Percentiles rank a stretch among this genome's conserved stretches.
These are phyloP conservation scores for Erysimum pusillum DNA, from an alignment of 441 rosid genomes.

Conservation along the genomic window DNA sequence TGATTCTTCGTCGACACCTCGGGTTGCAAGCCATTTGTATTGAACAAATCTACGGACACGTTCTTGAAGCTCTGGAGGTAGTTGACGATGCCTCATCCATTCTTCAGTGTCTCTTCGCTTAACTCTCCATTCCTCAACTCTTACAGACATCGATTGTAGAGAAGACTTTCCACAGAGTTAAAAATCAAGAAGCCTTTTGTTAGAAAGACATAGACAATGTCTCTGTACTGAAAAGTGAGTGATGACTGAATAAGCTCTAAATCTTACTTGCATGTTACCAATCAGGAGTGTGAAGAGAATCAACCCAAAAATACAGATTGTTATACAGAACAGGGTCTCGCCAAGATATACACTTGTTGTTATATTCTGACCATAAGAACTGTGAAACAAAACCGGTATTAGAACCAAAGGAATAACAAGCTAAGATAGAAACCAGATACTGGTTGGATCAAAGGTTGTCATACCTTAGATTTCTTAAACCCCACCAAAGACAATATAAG, in stretches of 20 bases:
- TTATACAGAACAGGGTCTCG: conserved; percentile 75
- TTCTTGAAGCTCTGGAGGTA: conserved; percentile 66
- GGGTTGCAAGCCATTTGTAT: conserved; percentile 73
- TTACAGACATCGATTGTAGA: conserved; percentile 65
- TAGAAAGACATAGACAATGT: conserved; percentile 28
- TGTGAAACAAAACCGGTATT: conserved; percentile 37
- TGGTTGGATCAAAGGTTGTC: conserved; percentile 6
- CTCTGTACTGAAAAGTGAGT: neutral
- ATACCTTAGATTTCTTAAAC: conserved; percentile 83
- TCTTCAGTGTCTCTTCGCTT: conserved; percentile 77
- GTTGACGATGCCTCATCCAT: conserved; percentile 81
- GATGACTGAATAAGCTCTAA: neutral
- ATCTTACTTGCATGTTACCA: conserved; percentile 88
- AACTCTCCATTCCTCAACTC: conserved; percentile 76
- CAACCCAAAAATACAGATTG: conserved; percentile 76
- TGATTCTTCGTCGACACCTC: conserved; percentile 78
- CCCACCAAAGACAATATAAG: conserved; percentile 97
- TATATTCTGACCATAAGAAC: conserved; percentile 88
- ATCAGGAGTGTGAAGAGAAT: conserved; percentile 82
- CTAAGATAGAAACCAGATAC: neutral
- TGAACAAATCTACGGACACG: conserved; percentile 69
- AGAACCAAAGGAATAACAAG: neutral
- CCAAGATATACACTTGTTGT: conserved; percentile 70
- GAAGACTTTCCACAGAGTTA: conserved; percentile 53
- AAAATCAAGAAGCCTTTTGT: conserved; percentile 51